Conservation (phyloP, 148 eudicot genomes). For the Chenopodium album region DNA sequence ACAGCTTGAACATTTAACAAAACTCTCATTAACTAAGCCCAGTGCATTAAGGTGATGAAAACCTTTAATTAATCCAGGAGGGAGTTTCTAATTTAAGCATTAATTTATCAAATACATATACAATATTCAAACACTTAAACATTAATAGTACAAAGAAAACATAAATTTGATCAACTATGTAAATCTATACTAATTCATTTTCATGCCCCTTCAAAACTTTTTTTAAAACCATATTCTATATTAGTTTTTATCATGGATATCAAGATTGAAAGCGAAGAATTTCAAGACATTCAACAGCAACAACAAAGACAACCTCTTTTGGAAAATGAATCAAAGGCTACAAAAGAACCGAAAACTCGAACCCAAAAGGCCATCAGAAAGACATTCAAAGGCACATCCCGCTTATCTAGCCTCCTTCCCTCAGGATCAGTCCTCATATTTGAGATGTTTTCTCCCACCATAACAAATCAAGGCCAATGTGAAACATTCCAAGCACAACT, state of each 20-base stretch:
- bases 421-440: constrained; percentile 69
- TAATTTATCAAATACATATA: no score
- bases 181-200: no score
- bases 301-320: constrained; percentile 45
- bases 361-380: constrained; percentile 54
- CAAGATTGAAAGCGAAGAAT: constrained; percentile 12
- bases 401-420: constrained; percentile 62
- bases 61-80: no score
- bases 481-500: constrained; percentile 28
- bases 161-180: no score
- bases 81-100: no score
- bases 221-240: not conserved
- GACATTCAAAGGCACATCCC: constrained; percentile 52
- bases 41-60: no score
- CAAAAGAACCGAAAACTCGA: constrained; percentile 35
- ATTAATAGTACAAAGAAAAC: no score
- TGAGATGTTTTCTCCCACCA: constrained; percentile 55
- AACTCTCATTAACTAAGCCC: no score
- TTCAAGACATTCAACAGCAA: constrained; percentile 18
- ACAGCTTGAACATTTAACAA: no score
- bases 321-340: constrained; percentile 7
- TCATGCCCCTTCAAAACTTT: no score
- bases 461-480: constrained; percentile 62
- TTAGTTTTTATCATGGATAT: not conserved
- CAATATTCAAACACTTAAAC: no score